Percentiles rank a stretch among this genome's conserved stretches.
Conservation (phyloP, 2,329 filamentous ascomycete genomes). For the Metarhizium sp. region DNA sequence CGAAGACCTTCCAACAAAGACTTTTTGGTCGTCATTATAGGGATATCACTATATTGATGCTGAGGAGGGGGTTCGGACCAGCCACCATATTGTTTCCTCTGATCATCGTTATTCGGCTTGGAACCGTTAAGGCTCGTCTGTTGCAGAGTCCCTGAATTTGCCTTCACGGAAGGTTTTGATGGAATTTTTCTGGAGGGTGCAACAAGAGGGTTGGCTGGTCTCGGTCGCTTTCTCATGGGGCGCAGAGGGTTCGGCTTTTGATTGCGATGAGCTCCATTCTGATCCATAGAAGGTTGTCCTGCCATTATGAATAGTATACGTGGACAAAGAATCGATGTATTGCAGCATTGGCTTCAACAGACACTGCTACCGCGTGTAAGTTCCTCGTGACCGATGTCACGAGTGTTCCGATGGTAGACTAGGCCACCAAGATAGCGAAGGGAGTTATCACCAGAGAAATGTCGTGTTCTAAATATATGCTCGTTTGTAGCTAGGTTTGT, state of each 20-base stretch:
- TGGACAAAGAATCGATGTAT: not conserved
- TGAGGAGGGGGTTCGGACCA: constrained; percentile 45
- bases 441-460: too few species aligned
- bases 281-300: constrained; percentile 26
- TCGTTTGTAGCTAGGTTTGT: not conserved
- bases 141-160: constrained; percentile 11
- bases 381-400: not conserved
- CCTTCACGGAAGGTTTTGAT: constrained; percentile 13
- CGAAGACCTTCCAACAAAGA: constrained; percentile 70
- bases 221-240: constrained; percentile 29
- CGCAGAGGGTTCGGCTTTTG: constrained; percentile 27
- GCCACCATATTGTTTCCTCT: constrained; percentile 40
- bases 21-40: constrained; percentile 75
- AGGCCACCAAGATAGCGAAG: too few species aligned
- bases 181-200: constrained; percentile 43
- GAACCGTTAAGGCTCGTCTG: constrained; percentile 17
- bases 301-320: constrained; percentile 29
- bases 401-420: not conserved
- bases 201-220: constrained; percentile 52
- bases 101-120: constrained; percentile 28
- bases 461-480: not conserved
- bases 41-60: constrained; percentile 44
- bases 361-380: not conserved
- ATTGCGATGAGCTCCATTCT: constrained; percentile 21
- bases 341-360: not conserved